Base-by-base conservation (phyloP, 2,329 filamentous ascomycete species). In the Aspergillus novofumigatus region DNA sequence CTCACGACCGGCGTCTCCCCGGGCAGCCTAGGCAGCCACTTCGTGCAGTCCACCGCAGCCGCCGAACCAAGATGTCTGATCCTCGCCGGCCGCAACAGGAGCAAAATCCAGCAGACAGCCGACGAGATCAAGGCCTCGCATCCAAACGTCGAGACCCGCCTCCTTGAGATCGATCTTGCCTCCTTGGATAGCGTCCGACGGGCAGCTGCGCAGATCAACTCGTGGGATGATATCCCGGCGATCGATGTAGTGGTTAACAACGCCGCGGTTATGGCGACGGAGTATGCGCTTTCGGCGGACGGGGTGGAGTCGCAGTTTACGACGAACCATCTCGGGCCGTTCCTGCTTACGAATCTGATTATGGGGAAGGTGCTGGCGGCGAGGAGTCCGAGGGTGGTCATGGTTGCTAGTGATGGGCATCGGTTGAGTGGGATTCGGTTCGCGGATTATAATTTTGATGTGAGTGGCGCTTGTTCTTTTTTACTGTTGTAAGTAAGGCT, bases 401-500 rank as follows among this genome's bases (percentile, higher is more conserved):
- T 74, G 57, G 66, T 82, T 7, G 73, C 72, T 26, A 80, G 78
- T 61, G 67, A 75, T 32, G 79, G 78, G 1, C 73, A 82, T 59
- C 69, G 74, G 5, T 50, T 80, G 11, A 65, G 68, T 2, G 75
- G 75, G 1, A 65, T 81, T 17, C 68, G 77, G 2, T 80, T 76
- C 57, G 68, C 71, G 48, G 78, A 81, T 62, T 75, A 69, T 42
- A 77, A 79, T 35, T 80, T 80, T 58, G 68, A 73, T 23, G 76
- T 73, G 59, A 52, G 59, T n/a, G 28, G 3, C 3, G 26, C 1
- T n/a, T 38, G 11, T 17, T 17, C 32, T 35, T 35, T 14, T 2
- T 11, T 17, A 4, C 28, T 14, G 23, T 25, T 35, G n/a, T 35
- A 47, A 38, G 25, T 23, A 3, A 9, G 14, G n/a, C 51, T 45